Conservation (phyloP, 176 grass and related monocot genomes). For the Microstegium vimineum region DNA sequence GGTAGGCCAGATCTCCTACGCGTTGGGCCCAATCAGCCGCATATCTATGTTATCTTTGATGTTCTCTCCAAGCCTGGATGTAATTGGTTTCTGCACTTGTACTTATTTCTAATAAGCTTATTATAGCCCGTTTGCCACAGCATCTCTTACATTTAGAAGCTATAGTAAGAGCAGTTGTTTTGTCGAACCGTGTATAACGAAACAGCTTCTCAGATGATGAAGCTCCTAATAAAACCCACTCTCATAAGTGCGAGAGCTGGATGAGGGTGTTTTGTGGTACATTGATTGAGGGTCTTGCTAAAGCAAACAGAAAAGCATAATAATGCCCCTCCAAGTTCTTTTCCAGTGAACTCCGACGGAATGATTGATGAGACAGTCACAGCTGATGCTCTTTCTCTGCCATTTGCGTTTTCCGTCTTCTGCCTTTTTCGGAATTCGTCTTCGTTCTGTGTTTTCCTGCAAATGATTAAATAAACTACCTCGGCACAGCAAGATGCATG, state of each 20-base stretch:
- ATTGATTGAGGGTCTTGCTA: too few species aligned
- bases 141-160: too few species aligned
- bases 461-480: background rate
- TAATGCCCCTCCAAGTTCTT: background rate
- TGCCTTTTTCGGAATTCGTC: background rate
- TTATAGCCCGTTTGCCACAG: too few species aligned
- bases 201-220: too few species aligned
- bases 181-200: too few species aligned
- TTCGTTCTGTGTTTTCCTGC: background rate
- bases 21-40: background rate
- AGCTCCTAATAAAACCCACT: too few species aligned
- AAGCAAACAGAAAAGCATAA: too few species aligned
- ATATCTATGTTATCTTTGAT: background rate
- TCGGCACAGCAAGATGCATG: background rate
- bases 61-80: background rate
- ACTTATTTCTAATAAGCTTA: background rate
- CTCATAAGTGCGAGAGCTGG: too few species aligned
- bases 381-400: background rate
- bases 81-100: background rate
- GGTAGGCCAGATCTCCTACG: constrained; percentile 5
- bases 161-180: too few species aligned
- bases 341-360: background rate
- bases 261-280: too few species aligned
- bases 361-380: background rate
- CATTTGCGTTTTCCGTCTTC: background rate